Conservation (phyloP, 441 rosid species). For the Pelargonium citronellum region DNA sequence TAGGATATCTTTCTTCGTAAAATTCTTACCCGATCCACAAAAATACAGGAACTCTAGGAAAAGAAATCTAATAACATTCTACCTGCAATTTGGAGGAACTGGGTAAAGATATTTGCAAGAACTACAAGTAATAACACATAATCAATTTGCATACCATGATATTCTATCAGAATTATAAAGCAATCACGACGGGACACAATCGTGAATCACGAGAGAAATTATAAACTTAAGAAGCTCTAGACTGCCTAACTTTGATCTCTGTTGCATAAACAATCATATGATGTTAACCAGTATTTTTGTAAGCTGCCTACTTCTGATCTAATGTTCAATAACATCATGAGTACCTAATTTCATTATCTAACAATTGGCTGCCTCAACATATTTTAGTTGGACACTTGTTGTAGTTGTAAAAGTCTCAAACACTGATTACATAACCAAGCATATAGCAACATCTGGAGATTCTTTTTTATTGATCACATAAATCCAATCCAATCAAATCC, state of each 20-base stretch:
- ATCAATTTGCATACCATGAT: not conserved
- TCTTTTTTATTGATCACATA: slow-evolving; percentile 1
- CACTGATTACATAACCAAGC: not conserved
- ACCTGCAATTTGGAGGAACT: not conserved
- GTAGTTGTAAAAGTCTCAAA: not conserved
- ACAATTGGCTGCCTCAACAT: not conserved
- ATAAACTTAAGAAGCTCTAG: not conserved
- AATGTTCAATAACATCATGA: not conserved
- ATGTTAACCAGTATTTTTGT: not conserved
- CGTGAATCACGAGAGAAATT: too few species aligned
- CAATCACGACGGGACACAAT: too few species aligned
- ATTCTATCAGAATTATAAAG: not conserved
- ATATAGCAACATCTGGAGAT: not conserved
- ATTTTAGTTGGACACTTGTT: not conserved
- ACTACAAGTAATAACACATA: not conserved
- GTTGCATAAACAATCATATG: not conserved
- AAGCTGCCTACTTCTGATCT: not conserved
- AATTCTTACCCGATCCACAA: not conserved
- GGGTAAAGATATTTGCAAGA: not conserved
- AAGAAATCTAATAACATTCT: not conserved
- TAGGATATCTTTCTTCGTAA: slow-evolving; percentile 4
- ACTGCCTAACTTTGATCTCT: not conserved
- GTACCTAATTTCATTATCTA: not conserved
- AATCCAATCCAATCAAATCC: not conserved
- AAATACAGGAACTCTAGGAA: slow-evolving; percentile 11